phyloP scores from a whole-genome alignment of 139 green algal species.

The Picochlorum sp. region DNA sequence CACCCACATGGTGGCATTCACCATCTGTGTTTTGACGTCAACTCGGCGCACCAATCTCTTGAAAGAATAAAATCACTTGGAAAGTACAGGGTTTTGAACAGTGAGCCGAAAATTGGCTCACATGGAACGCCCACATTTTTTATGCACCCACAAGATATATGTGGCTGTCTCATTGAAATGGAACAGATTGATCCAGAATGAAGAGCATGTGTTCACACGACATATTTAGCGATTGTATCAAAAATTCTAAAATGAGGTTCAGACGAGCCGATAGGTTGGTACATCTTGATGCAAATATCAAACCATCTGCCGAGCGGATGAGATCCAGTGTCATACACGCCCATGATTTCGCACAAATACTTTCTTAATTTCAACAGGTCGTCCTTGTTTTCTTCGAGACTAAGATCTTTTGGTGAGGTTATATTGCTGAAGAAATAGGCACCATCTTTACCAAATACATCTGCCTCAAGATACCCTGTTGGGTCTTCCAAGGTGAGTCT shows the following conservation, averaged over 20 bases:
- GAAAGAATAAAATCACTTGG: conserved; percentile 6
- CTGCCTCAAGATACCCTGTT: conserved; percentile 23
- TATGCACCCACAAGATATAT: conserved; percentile 48
- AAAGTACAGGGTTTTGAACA: conserved; percentile 22
- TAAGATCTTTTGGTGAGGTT: conserved; percentile 4
- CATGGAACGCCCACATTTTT: conserved; percentile 55
- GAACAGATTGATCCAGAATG: conserved; percentile 33
- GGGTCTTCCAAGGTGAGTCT: conserved; percentile 29
- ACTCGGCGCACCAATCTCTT: conserved; percentile 10
- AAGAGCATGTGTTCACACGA: too few species aligned
- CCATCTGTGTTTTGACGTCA: conserved; percentile 58
- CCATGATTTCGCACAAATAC: too few species aligned
- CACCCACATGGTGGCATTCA: conserved; percentile 51
- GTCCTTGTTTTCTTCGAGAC: not conserved
- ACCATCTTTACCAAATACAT: conserved; percentile 27
- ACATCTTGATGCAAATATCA: not conserved
- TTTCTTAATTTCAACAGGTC: too few species aligned
- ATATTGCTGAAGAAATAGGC: conserved; percentile 22
- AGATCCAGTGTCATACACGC: not conserved
- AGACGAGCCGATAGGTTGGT: not conserved
- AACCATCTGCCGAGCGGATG: not conserved
- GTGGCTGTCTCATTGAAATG: conserved; percentile 54
- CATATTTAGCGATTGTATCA: not conserved
- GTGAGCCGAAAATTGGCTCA: conserved; percentile 45
- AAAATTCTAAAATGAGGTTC: not conserved